Base-by-base conservation (phyloP, 805 yeast genomes). In the Cyberlindnera xylosilytica region DNA sequence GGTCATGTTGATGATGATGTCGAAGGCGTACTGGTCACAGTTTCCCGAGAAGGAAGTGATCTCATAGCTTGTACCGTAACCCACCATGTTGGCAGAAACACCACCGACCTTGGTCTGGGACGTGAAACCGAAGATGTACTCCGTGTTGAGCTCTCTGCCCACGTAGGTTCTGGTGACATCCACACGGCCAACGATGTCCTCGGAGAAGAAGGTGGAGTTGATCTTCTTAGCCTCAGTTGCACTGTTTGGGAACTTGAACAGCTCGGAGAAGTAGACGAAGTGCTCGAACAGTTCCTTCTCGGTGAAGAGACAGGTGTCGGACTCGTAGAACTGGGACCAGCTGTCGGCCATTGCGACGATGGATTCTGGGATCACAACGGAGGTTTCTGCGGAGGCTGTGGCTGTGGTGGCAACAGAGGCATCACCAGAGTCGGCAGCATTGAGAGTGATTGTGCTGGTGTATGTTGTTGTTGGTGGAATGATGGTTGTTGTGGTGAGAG, bases 141-240 rank as follows among this genome's bases (percentile, higher is more conserved):
- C 60, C 5, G 58, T 55, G 37, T 54, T 54, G 31, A 55, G 40
- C 42, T 57, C 61, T 15, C 31, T 37, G 7, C 58, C 58, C 15
- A 30, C 46, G 27, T 47, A 57, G 11, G 42, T 41, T 43, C 61
- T 48, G 11, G 61, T 52, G 22, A 54, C 36, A 19, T 50, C 47
- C 16, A 54, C 52, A 26, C 54, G 39, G 19, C 58, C 58, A 13
- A 42, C 43, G 27, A 39, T 42, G 36, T 47, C 50, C 18, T 47
- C 47, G 11, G 54, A 33, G 42, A 57, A 55, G 20, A 39, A 33
- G 11, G 56, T 51, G 4, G 54, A 47, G 44, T 54, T 56, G 38
- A 57, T 55, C 6, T 42, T 24, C 4, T 36, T 29, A 7, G 57
- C 55, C 42, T 57, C 44, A 1, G 10, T 43, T 1, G 28, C 4